Percentiles rank a stretch among this genome's conserved stretches.
These are phyloP conservation scores for Adansonia digitata DNA, from an alignment of 345 rosid species.

Conservation along the genomic window DNA sequence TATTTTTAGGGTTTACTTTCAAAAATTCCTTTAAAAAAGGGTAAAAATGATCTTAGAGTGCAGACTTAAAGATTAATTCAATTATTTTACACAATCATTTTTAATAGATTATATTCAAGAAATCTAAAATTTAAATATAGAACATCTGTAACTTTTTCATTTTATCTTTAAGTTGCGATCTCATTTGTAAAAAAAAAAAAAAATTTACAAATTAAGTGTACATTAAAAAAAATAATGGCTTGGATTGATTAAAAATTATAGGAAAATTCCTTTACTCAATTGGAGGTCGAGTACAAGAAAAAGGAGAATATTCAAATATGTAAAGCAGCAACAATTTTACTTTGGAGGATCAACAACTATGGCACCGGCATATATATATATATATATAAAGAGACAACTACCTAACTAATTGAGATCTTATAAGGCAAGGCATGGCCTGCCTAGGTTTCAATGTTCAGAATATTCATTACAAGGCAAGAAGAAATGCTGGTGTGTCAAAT, in stretches of 20 bases:
- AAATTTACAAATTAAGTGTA: background rate
- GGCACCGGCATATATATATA: no score
- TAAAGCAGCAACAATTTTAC: slow-evolving; percentile 12
- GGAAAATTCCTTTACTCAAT: background rate
- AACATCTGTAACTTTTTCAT: background rate
- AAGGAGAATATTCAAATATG: slow-evolving; percentile 13
- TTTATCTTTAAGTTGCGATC: no score
- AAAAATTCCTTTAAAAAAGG: background rate
- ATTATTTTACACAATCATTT: no score
- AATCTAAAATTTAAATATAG: background rate
- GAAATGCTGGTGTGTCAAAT: background rate
- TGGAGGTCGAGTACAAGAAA: background rate
- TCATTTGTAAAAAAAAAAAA: no score
- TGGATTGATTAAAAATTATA: background rate
- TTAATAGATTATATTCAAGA: no score
- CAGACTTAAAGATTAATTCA: no score
- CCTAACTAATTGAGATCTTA: slow-evolving; percentile 9
- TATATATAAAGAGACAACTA: slow-evolving; percentile 5
- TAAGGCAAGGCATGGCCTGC: slow-evolving; percentile 3
- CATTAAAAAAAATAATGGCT: background rate
- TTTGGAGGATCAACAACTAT: no score
- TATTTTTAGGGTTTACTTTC: background rate
- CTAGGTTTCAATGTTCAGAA: slow-evolving; percentile 1
- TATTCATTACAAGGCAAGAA: slow-evolving; percentile 9
- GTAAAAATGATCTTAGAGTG: background rate